These are phyloP conservation scores for Magnolia kwangsiensis DNA, from an alignment of 164 flowering plant species.

Conservation along the genomic window DNA sequence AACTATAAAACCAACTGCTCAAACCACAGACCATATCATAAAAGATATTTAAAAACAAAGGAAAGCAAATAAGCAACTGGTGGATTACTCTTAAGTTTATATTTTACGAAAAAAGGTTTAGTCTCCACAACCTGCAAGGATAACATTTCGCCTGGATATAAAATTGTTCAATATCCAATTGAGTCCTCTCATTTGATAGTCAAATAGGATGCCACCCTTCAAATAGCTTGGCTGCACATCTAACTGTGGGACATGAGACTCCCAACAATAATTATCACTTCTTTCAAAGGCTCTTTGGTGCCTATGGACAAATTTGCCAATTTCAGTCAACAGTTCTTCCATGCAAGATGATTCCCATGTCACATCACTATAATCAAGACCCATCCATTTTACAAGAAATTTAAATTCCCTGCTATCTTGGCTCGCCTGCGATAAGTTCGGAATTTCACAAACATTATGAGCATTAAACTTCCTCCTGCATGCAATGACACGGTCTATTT, in stretches of 20 bases:
- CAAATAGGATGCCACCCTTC: constrained; percentile 7
- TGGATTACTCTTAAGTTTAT: background rate
- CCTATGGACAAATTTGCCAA: constrained; percentile 5
- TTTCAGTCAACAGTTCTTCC: constrained; percentile 2
- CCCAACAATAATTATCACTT: background rate
- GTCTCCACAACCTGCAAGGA: constrained; percentile 10
- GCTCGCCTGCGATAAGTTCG: background rate
- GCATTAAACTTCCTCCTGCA: constrained; percentile 3
- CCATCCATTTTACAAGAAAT: constrained; percentile 16
- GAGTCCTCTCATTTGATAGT: constrained; percentile 10
- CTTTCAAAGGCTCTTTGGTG: constrained; percentile 6
- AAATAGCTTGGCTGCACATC: constrained; percentile 6
- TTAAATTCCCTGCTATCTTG: background rate
- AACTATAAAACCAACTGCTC: no score
- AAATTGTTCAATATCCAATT: constrained; percentile 12
- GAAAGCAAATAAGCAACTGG: background rate
- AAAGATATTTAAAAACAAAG: no score
- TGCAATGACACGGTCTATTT: constrained; percentile 12
- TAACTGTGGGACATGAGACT: background rate
- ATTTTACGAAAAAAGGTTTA: background rate
- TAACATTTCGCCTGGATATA: constrained; percentile 4
- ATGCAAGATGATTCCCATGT: constrained; percentile 12
- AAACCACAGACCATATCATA: no score
- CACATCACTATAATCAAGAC: constrained; percentile 8
- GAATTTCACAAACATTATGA: background rate